Evolutionary conservation across 768 basidiomycete species (phyloP).

Genomic region (Auricularia heimuer): DNA sequence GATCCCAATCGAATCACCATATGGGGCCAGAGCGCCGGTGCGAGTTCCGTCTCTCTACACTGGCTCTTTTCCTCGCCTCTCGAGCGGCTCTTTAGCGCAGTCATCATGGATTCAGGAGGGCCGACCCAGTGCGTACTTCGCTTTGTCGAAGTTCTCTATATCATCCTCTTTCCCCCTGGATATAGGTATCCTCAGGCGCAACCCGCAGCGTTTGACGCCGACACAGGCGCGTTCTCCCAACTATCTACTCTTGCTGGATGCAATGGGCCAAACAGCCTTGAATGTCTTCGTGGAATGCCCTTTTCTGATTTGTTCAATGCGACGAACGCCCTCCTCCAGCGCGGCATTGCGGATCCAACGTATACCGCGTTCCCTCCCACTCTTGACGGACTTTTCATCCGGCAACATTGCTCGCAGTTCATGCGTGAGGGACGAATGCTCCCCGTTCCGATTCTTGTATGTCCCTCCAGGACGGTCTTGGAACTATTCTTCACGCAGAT

Average conservation of each 20-base stretch:
- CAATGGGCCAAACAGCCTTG: slow-evolving; percentile 19
- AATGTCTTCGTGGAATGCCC: slow-evolving; percentile 24
- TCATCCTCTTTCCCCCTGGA: slow-evolving; percentile 24
- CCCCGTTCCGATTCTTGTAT: not conserved
- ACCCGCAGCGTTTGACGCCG: too few species aligned
- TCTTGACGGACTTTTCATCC: not conserved
- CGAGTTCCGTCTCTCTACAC: slow-evolving; percentile 33
- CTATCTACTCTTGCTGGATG: too few species aligned
- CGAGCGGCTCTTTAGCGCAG: not conserved
- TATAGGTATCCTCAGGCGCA: too few species aligned
- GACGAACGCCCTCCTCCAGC: not conserved
- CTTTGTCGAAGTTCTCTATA: not conserved
- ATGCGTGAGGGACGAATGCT: not conserved
- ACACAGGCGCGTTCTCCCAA: too few species aligned
- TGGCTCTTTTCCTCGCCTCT: slow-evolving; percentile 20
- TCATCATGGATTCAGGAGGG: slow-evolving; percentile 37
- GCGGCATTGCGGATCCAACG: not conserved
- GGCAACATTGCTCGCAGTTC: not conserved
- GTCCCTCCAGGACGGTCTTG: not conserved
- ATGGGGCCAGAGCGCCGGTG: slow-evolving; percentile 47
- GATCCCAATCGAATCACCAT: slow-evolving; percentile 33
- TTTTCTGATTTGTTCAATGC: slow-evolving; percentile 20
- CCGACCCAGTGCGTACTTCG: slow-evolving; percentile 17
- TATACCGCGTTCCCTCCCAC: not conserved
- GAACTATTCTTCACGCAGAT: not conserved